Evolutionary conservation across 2,329 filamentous ascomycete species (phyloP).

Genomic region (Xenoacremonium recifei): DNA sequence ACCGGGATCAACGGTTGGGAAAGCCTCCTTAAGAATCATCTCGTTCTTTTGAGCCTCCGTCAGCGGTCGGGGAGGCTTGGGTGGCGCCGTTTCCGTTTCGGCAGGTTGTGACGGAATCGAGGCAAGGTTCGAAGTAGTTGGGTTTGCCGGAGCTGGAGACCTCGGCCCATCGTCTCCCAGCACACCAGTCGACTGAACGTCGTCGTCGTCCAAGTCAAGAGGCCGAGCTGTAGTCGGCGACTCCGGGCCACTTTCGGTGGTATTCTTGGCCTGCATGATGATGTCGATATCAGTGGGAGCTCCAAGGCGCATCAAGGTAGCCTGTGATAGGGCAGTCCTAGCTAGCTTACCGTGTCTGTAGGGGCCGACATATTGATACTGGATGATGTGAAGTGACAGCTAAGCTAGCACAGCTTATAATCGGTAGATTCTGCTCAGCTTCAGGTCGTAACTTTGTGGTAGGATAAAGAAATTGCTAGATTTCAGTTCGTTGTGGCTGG

Average conservation of each 20-base stretch:
- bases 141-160: constrained; percentile 16
- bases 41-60: constrained; percentile 83
- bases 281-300: constrained; percentile 19
- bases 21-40: constrained; percentile 87
- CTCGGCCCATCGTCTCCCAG: constrained; percentile 39
- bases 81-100: constrained; percentile 53
- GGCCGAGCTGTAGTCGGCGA: constrained; percentile 65
- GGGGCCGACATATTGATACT: constrained; percentile 41
- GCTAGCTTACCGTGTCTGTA: constrained; percentile 41
- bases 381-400: not conserved
- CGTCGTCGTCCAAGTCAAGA: constrained; percentile 69
- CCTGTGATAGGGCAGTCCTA: constrained; percentile 6
- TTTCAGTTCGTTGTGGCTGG: constrained; percentile 27
- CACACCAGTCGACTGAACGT: constrained; percentile 60
- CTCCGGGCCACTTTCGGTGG: constrained; percentile 49
- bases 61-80: constrained; percentile 82
- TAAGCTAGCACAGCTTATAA: not conserved
- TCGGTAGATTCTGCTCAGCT: too few species aligned
- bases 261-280: constrained; percentile 41
- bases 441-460: not conserved
- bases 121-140: constrained; percentile 22
- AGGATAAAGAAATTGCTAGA: constrained; percentile 21
- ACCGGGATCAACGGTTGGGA: constrained; percentile 75
- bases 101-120: constrained; percentile 29
- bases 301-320: constrained; percentile 10